Evolutionary conservation across 345 rosid genomes (phyloP), one percentile per base, ranked within the genome.

Genomic region (Lumnitzera racemosa): DNA sequence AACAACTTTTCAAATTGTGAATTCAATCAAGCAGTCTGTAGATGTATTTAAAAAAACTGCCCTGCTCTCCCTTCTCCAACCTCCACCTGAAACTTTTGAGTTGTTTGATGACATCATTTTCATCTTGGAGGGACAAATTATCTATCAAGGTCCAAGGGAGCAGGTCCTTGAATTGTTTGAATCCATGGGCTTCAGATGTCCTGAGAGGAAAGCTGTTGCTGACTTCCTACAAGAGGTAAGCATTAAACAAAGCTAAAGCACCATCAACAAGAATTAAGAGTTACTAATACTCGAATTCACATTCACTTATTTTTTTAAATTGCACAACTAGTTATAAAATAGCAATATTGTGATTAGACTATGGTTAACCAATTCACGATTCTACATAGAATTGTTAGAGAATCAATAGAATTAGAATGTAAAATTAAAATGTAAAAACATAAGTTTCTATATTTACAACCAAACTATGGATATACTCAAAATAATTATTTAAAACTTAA

Each of bases 1-100:
- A 17, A 81, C 87, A 57, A 79, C 85, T 24, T 78, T 81, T 62
- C 87, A 81, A 67, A 81, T 80, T 24, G 75, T 78, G 15, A 60
- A 81, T 49, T 80, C 67, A 49, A 74, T 84, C 47, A 78, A 68
- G 70, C 90, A 81, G 12, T 68, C 72, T 24, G 77, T 80, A 15
- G 77, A 70, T 66, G 67, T 85, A 61, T 58, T 74, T 10, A 70
- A 70, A 50, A 72, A 53, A 56, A 80, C 87, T 41, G 77, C 72
- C 24, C 27, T 85, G 31, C 54, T 82, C 67, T 81, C 87, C 11
- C 87, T 84, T 54, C 90, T 84, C 67, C 90, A 84, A 54, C 85
- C 85, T 43, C 77, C 85, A 57, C 83, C 85, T 0, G 90, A 81
- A 55, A 84, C 80, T 0, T 84, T 75, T 54, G 75, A 85, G 66